Conservation (phyloP, 768 basidiomycete genomes). For the Termitomyces sp. region DNA sequence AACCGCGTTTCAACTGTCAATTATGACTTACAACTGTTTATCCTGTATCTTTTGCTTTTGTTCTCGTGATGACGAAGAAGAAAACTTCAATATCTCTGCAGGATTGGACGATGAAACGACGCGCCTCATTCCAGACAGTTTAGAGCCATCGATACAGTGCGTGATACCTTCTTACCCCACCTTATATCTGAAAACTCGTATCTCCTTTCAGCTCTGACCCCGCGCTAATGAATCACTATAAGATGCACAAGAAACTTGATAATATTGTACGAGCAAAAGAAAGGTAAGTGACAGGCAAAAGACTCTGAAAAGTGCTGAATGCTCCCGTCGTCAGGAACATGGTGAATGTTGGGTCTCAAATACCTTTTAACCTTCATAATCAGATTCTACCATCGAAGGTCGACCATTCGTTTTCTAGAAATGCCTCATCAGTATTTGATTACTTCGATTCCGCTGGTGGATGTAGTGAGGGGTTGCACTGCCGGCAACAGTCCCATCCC, state of each 20-base stretch:
- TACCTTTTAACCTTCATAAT: constrained; percentile 57
- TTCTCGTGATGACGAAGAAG: constrained; percentile 3
- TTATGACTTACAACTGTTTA: constrained; percentile 19
- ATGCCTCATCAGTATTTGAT: constrained; percentile 19
- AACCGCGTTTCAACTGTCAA: background rate
- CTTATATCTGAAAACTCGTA: background rate
- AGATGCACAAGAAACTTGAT: constrained; percentile 46
- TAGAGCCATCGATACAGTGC: constrained; percentile 20
- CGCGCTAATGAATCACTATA: constrained; percentile 39
- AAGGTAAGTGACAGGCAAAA: constrained; percentile 33
- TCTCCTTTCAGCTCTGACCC: constrained; percentile 15
- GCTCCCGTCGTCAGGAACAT: constrained; percentile 44
- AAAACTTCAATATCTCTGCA: constrained; percentile 4
- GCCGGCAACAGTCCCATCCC: constrained; percentile 11
- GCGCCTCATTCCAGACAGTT: constrained; percentile 25
- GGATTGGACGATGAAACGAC: constrained; percentile 22
- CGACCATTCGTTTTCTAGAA: constrained; percentile 23
- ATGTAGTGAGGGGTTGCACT: constrained; percentile 12
- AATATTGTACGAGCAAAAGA: constrained; percentile 57
- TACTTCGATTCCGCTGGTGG: constrained; percentile 13
- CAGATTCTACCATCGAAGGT: constrained; percentile 20
- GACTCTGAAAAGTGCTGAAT: background rate
- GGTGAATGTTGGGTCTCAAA: constrained; percentile 58
- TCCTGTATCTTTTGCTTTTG: constrained; percentile 22
- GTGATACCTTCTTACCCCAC: constrained; percentile 6